Evolutionary conservation across 768 basidiomycete genomes (phyloP).

Genomic region (Lentinus tigrinus): DNA sequence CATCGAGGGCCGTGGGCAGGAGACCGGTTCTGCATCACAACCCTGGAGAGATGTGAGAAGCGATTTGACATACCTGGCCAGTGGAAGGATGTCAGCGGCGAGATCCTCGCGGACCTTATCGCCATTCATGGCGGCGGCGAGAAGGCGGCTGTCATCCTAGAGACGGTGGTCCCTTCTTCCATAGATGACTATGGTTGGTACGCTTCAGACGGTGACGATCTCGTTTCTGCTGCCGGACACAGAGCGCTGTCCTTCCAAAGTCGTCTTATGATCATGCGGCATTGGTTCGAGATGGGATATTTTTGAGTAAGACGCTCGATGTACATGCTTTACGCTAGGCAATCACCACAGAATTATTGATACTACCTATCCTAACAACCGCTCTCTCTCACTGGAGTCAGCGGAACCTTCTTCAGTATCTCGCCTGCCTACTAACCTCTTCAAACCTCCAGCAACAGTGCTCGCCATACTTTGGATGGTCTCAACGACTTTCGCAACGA

Average conservation of each 20-base stretch:
- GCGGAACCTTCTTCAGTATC: constrained; percentile 6
- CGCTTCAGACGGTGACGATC: no score
- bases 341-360: no score
- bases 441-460: neutral
- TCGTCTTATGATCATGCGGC: no score
- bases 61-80: no score
- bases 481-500: constrained; percentile 21
- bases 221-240: no score
- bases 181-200: neutral
- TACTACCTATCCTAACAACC: constrained; percentile 20
- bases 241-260: no score
- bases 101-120: neutral
- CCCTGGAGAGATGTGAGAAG: neutral
- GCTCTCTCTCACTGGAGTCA: constrained; percentile 19
- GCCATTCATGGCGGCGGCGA: neutral
- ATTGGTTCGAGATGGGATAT: no score
- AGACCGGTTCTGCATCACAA: constrained; percentile 2
- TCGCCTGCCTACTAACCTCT: constrained; percentile 3
- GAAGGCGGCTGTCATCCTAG: neutral
- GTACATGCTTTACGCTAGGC: no score
- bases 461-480: neutral
- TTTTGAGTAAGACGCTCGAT: no score
- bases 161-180: neutral
- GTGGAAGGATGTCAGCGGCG: constrained; percentile 1
- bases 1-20: neutral